These are phyloP conservation scores for Crithidia expoeki DNA, from an alignment of 208 protist genomes.

Conservation along the genomic window DNA sequence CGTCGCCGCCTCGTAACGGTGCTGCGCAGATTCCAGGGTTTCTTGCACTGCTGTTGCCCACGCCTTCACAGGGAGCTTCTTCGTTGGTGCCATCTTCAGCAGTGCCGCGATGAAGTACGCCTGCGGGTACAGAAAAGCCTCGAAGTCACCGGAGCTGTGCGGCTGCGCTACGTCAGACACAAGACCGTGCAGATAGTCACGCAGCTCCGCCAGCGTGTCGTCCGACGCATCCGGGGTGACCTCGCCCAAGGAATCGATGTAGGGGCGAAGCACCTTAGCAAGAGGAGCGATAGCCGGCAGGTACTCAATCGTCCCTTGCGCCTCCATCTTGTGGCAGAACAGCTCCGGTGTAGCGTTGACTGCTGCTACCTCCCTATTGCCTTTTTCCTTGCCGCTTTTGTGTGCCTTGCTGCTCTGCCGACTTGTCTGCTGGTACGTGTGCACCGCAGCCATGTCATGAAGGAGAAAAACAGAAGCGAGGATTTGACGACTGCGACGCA, in stretches of 20 bases:
- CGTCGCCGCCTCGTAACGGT: constrained; percentile 35
- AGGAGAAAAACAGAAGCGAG: constrained; percentile 67
- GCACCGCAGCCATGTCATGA: constrained; percentile 66
- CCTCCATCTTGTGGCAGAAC: constrained; percentile 25
- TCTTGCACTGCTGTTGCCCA: constrained; percentile 52
- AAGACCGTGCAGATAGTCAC: constrained; percentile 29
- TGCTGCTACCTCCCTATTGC: neutral
- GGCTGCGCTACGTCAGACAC: constrained; percentile 23
- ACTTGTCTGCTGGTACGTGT: constrained; percentile 35
- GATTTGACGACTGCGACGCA: constrained; percentile 48
- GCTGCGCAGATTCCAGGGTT: constrained; percentile 37
- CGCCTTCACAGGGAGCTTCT: constrained; percentile 49
- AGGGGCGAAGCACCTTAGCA: constrained; percentile 38
- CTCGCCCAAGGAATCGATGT: constrained; percentile 40
- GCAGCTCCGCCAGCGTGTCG: constrained; percentile 23
- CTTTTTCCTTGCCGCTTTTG: constrained; percentile 47
- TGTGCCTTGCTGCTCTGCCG: constrained; percentile 33
- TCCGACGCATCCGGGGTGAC: constrained; percentile 13
- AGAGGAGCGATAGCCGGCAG: constrained; percentile 51
- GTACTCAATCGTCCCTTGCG: constrained; percentile 23
- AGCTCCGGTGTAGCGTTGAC: constrained; percentile 13
- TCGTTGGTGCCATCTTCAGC: constrained; percentile 47
- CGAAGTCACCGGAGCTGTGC: constrained; percentile 38
- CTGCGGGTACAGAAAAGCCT: constrained; percentile 71
- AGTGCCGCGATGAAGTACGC: constrained; percentile 61